Conservation (phyloP, 352 stramenopile genomes). For the Phytopythium boreale region DNA sequence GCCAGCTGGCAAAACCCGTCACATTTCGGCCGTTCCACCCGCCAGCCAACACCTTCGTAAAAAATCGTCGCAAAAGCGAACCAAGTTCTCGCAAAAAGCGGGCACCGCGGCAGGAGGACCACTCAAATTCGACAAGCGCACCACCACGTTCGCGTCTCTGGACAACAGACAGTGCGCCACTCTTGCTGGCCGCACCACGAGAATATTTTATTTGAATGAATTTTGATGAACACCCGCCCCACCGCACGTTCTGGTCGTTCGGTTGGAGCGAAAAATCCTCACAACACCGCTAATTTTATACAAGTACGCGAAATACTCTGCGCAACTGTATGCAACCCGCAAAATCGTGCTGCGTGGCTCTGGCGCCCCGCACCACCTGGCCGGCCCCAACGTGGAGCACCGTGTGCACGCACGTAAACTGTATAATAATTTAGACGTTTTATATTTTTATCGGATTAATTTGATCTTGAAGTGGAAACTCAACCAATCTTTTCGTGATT, state of each 20-base stretch:
- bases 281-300: no score
- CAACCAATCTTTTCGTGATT: no score
- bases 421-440: neutral
- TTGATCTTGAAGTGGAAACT: neutral
- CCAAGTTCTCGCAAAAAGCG: no score
- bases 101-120: neutral
- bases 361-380: neutral
- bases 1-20: neutral
- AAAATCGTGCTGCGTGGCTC: neutral
- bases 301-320: neutral
- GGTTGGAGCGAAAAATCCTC: no score
- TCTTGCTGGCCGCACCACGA: neutral
- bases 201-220: neutral
- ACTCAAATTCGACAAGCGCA: neutral
- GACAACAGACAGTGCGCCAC: neutral
- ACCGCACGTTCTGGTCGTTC: no score
- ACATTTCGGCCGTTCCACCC: neutral
- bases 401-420: no score
- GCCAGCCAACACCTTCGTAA: neutral
- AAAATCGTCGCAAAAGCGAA: no score
- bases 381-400: no score
- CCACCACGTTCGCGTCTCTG: neutral
- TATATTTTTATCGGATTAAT: neutral
- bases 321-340: neutral
- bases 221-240: no score